These are phyloP conservation scores for Comarum palustre DNA, from an alignment of 306 rosid genomes.

Conservation along the genomic window DNA sequence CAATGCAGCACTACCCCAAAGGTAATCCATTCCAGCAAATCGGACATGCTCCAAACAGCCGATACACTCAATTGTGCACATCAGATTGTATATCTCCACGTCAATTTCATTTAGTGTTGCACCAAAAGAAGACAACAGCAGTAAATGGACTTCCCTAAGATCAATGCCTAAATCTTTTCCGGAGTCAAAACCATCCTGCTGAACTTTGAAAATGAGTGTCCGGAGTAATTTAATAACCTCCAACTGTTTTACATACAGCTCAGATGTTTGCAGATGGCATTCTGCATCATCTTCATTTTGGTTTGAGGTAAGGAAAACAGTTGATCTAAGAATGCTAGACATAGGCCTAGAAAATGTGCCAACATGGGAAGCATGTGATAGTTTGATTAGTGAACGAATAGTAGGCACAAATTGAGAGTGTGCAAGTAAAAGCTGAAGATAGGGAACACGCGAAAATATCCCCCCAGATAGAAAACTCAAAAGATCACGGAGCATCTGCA, in stretches of 20 bases:
- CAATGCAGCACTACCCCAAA: constrained; percentile 53
- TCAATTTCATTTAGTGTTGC: constrained; percentile 61
- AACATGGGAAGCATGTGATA: constrained; percentile 34
- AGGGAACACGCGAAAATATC: constrained; percentile 44
- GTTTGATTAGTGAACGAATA: constrained; percentile 41
- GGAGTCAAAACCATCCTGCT: constrained; percentile 38
- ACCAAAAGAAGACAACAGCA: constrained; percentile 64
- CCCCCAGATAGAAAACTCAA: constrained; percentile 52
- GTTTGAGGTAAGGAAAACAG: constrained; percentile 45
- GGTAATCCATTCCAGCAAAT: constrained; percentile 36
- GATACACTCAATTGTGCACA: constrained; percentile 58
- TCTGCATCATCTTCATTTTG: constrained; percentile 34
- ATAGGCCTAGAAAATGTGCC: constrained; percentile 65
- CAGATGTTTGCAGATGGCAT: constrained; percentile 26
- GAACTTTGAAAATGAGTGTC: constrained; percentile 40
- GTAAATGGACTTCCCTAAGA: constrained; percentile 54
- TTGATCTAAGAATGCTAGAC: constrained; percentile 66
- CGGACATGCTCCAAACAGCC: constrained; percentile 34
- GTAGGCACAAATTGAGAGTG: constrained; percentile 85
- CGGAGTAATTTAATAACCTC: constrained; percentile 67
- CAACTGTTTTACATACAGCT: constrained; percentile 38
- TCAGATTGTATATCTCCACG: constrained; percentile 55
- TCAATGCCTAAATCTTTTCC: constrained; percentile 50
- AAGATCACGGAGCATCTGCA: constrained; percentile 52
- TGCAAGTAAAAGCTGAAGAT: constrained; percentile 69